Conservation (phyloP, 306 rosid species). For the Prosopis cineraria region DNA sequence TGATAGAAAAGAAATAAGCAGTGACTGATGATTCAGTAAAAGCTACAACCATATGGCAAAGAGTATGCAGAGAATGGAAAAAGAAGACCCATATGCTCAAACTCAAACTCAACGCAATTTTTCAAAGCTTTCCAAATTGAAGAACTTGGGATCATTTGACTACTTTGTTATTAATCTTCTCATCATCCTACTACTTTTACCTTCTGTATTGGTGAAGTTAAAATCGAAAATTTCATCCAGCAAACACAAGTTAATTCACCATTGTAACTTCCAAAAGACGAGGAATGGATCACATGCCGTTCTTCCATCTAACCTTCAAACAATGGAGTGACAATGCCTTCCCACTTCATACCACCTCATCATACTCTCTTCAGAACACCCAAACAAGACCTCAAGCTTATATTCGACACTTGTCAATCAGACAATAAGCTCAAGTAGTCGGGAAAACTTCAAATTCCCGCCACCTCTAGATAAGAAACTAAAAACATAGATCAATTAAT, state of each 20-base stretch:
- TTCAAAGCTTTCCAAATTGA: background rate
- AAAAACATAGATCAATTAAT: background rate
- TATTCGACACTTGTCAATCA: background rate
- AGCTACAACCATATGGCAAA: background rate
- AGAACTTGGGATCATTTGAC: background rate
- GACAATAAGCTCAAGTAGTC: background rate
- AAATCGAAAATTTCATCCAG: background rate
- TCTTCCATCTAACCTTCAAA: background rate
- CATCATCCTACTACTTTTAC: background rate
- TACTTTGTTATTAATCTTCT: background rate
- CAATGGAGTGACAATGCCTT: background rate
- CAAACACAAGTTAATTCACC: background rate
- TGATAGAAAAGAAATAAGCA: background rate
- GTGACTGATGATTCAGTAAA: background rate
- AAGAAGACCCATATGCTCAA: conserved; percentile 5
- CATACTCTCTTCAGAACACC: background rate
- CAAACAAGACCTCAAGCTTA: background rate
- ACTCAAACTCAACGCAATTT: too few relatives aligned
- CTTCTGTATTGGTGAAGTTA: background rate
- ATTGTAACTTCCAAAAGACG: background rate
- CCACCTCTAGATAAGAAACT: background rate
- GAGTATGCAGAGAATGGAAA: background rate
- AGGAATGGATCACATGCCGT: background rate
- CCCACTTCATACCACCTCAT: background rate
- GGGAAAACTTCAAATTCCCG: background rate